Conservation (phyloP, 495 filamentous ascomycete genomes). For the Acidomyces sp. region DNA sequence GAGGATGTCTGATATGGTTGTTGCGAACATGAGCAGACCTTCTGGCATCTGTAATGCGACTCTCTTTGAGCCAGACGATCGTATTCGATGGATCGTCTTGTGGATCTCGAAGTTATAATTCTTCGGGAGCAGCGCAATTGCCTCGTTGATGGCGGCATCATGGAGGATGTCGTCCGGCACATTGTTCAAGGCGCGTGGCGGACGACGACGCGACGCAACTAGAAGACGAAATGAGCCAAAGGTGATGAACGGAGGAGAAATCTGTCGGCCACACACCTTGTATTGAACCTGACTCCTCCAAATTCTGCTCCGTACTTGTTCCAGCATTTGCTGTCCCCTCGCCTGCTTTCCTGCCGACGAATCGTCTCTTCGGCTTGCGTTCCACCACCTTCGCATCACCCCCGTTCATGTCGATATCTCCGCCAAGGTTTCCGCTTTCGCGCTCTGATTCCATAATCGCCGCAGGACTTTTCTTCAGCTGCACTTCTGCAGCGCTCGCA, state of each 20-base stretch:
- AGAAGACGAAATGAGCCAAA: conserved; percentile 4
- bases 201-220: conserved; percentile 45
- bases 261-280: conserved; percentile 23
- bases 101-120: conserved; percentile 99
- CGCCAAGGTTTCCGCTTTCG: too few species aligned
- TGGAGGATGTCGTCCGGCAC: conserved; percentile 77
- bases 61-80: conserved; percentile 56
- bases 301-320: conserved; percentile 18
- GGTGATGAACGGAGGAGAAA: background rate
- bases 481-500: too few species aligned
- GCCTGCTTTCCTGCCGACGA: conserved; percentile 28
- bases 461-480: too few species aligned
- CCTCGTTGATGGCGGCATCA: conserved; percentile 76
- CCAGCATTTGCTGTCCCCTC: conserved; percentile 24
- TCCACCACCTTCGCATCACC: conserved; percentile 18
- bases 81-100: conserved; percentile 93
- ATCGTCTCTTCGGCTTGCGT: conserved; percentile 30
- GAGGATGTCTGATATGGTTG: conserved; percentile 94
- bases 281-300: conserved; percentile 30
- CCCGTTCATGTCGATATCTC: conserved; percentile 20
- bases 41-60: conserved; percentile 94
- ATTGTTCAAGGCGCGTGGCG: conserved; percentile 69
- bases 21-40: conserved; percentile 87
- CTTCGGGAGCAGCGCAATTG: conserved; percentile 70
- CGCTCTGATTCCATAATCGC: too few species aligned